Percentiles rank a stretch among this genome's conserved stretches.
Conservation (phyloP, 805 yeast genomes). For the Saccharomycopsis capsularis region DNA sequence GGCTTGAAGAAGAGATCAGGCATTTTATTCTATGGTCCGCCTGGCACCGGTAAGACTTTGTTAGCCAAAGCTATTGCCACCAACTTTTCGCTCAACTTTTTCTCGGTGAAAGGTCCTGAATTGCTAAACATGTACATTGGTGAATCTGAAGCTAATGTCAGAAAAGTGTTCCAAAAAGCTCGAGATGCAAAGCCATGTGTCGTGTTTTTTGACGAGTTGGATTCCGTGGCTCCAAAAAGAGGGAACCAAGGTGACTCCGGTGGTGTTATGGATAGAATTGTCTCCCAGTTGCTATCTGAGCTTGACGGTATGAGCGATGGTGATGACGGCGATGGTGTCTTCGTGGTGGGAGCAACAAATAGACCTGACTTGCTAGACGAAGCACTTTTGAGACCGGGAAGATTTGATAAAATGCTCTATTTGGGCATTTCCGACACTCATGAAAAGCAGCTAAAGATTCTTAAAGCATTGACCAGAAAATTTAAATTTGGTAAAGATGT, state of each 20-base stretch:
- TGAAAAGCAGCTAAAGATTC: constrained; percentile 77
- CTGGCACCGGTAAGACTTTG: constrained; percentile 96
- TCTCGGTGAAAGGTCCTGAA: constrained; percentile 97
- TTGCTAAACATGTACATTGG: constrained; percentile 96
- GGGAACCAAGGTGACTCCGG: constrained; percentile 99
- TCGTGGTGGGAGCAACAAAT: constrained; percentile 98
- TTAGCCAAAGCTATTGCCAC: constrained; percentile 97
- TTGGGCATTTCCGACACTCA: constrained; percentile 89
- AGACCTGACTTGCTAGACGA: constrained; percentile 94
- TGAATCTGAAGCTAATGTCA: constrained; percentile 95
- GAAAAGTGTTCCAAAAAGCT: constrained; percentile 89
- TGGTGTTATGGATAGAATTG: constrained; percentile 98
- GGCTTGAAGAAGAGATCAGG: constrained; percentile 95
- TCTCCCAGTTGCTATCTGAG: constrained; percentile 90
- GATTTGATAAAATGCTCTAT: constrained; percentile 93
- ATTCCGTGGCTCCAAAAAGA: constrained; percentile 96
- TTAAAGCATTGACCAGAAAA: constrained; percentile 84
- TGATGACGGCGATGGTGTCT: constrained; percentile 78
- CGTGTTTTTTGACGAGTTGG: constrained; percentile 93
- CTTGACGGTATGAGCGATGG: constrained; percentile 89
- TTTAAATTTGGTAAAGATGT: constrained; percentile 57
- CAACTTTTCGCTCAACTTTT: constrained; percentile 86
- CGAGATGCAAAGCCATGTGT: constrained; percentile 97
- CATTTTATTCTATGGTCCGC: constrained; percentile 93
- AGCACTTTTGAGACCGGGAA: constrained; percentile 86